Percentiles rank a stretch among this genome's conserved stretches.
These are phyloP conservation scores for Macrocystidia cucumis DNA, from an alignment of 1,284 basidiomycete genomes.

Conservation along the genomic window DNA sequence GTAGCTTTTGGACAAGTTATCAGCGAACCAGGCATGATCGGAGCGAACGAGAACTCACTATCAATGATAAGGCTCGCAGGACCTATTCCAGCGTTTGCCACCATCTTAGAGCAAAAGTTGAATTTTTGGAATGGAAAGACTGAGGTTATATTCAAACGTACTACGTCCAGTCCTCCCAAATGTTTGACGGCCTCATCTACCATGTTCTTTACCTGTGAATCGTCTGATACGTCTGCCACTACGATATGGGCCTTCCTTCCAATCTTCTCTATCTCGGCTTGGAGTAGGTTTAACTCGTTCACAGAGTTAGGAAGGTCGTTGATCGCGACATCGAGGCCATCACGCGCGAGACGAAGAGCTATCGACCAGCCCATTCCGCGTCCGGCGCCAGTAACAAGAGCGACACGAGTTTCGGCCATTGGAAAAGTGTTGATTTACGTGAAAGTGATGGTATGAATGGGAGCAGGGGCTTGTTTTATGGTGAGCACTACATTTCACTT, in stretches of 20 bases:
- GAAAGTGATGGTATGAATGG: too few relatives aligned
- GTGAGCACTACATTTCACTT: too few relatives aligned
- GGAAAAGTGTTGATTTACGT: too few relatives aligned
- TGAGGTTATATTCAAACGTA: slow-evolving; percentile 4
- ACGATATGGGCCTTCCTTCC: not conserved
- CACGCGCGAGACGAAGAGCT: slow-evolving; percentile 17
- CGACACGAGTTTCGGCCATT: slow-evolving; percentile 10
- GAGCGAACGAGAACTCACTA: slow-evolving; percentile 2
- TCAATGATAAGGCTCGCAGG: slow-evolving; percentile 4
- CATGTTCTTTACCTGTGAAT: not conserved
- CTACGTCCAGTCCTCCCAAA: slow-evolving; percentile 14
- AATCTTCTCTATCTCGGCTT: not conserved
- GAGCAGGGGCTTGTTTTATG: too few relatives aligned
- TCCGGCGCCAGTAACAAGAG: slow-evolving; percentile 18
- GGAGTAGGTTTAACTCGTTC: slow-evolving; percentile 10
- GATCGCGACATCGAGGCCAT: slow-evolving; percentile 18
- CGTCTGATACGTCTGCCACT: not conserved
- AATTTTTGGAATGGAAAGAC: not conserved
- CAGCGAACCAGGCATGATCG: not conserved
- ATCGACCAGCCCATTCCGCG: slow-evolving; percentile 19
- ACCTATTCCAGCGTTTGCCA: slow-evolving; percentile 13
- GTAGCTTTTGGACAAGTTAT: slow-evolving; percentile 4
- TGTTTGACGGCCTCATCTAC: slow-evolving; percentile 9
- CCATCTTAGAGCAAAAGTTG: slow-evolving; percentile 8
- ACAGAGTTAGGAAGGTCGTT: slow-evolving; percentile 11